Conservation (phyloP, 164 flowering plant species). For the Stephania cephalantha region DNA sequence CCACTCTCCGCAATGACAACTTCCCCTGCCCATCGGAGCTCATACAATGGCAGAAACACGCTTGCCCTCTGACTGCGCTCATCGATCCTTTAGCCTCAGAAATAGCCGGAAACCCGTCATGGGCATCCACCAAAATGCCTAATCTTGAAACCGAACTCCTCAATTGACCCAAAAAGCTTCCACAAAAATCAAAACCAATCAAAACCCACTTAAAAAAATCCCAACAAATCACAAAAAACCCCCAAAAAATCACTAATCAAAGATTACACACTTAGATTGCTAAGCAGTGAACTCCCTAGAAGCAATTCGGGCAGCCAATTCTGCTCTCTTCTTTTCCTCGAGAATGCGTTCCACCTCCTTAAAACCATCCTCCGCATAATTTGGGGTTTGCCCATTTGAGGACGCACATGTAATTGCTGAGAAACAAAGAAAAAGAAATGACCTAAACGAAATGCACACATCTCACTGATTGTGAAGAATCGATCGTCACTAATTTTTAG, state of each 20-base stretch:
- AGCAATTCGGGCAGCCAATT: constrained; percentile 75
- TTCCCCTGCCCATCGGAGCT: constrained; percentile 24
- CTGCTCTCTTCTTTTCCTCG: constrained; percentile 68
- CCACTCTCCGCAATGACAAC: too few species aligned
- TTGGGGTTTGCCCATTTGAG: constrained; percentile 52
- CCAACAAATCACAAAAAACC: neutral
- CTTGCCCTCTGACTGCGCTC: constrained; percentile 50
- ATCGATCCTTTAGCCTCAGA: constrained; percentile 84
- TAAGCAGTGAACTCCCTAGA: constrained; percentile 83
- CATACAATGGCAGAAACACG: constrained; percentile 83
- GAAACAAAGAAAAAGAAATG: neutral
- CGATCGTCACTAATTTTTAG: too few species aligned
- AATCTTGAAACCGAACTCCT: constrained; percentile 43
- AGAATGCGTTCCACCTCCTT: constrained; percentile 41
- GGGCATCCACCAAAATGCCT: constrained; percentile 37
- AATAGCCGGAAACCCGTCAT: constrained; percentile 36
- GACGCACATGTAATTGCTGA: constrained; percentile 33
- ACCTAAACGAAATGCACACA: too few species aligned
- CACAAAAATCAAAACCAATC: constrained; percentile 3
- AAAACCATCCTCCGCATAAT: constrained; percentile 29
- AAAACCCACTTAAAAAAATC: neutral
- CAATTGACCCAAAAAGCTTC: constrained; percentile 45
- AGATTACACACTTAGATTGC: constrained; percentile 46
- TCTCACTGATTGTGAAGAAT: too few species aligned
- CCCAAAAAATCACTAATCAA: neutral